phyloP scores from a whole-genome alignment of 2,329 filamentous ascomycete genomes.

The Colletotrichum cordylinicola region DNA sequence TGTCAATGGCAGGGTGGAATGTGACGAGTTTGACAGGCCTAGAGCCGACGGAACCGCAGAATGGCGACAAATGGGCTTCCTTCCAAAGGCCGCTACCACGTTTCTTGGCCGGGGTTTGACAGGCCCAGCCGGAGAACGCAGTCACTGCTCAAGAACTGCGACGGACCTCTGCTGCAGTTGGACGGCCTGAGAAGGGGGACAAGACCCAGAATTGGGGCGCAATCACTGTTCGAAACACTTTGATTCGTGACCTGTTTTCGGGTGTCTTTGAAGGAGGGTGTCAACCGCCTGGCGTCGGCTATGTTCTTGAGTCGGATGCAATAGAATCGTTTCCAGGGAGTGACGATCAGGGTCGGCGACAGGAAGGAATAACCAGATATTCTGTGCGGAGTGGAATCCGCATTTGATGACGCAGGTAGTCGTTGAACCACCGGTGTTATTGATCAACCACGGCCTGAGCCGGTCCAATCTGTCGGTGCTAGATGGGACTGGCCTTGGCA shows the following conservation, averaged over 20 bases:
- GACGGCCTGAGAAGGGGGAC: background rate
- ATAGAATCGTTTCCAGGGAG: background rate
- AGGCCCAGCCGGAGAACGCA: background rate
- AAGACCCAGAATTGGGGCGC: constrained; percentile 7
- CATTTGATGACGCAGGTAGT: background rate
- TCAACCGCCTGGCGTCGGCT: background rate
- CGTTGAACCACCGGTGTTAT: background rate
- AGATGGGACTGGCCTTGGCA: background rate
- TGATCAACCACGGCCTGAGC: background rate
- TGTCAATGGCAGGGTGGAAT: constrained; percentile 11
- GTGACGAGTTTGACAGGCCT: constrained; percentile 16
- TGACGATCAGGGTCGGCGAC: background rate
- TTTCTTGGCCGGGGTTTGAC: background rate
- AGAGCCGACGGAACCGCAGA: constrained; percentile 12
- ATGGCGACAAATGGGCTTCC: background rate
- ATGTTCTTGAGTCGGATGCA: background rate
- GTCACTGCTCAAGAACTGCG: background rate
- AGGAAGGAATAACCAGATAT: background rate
- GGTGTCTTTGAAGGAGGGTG: background rate
- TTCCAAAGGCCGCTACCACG: background rate
- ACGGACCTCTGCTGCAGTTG: background rate
- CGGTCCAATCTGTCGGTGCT: background rate
- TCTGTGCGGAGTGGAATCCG: background rate
- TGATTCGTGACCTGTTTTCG: background rate
- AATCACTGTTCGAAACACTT: background rate